Base-by-base conservation (phyloP, 495 filamentous ascomycete genomes). In the Polyplosphaeria fusca region DNA sequence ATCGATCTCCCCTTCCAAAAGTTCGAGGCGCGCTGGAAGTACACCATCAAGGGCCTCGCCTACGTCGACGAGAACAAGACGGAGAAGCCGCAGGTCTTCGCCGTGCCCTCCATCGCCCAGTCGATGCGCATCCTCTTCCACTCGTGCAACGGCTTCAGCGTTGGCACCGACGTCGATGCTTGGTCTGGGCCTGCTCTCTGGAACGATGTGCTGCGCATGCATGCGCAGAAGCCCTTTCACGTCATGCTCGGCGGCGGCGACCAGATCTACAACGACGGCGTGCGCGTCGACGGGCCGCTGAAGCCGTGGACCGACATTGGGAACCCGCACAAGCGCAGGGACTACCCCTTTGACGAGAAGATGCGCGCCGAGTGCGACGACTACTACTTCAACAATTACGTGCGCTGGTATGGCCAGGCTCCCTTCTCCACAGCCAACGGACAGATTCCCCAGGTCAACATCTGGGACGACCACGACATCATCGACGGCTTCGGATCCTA, bases 111-210 rank as follows among this genome's bases (percentile, higher is more conserved):
- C 2, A 73, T 75, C 44, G 73, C 82, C 24, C 84, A 96, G 70
- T 91, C 87, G 20, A 95, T 97, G 91, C 83, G 91, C 59, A 86
- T 95, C 55, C 89, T 96, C 78, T 96, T 97, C 73, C 86, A 95
- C 73, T 95, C 89, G 24, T 96, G 91, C 73, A 97, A 96, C 73
- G 92, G 92, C 44, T 96, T 97, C 72, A 92, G 87, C 38, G 88
- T 96, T 23, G 91, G 90, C 42, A 95, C 89, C 5, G 87, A 96
- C 68, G 85, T 91, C 72, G 80, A 89, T 1, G 86, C 83, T 30
- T 96, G 84, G 82, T 81, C 83, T 40, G 92, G 92, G 0, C 83
- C 86, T 9, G 85, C 82, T 16, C 77, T 96, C 49, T 96, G 92
- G 92, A 92, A 94, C 60, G 91, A 96, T 63, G 91, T 94, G 12